Evolutionary conservation across 73 alveolate genomes (phyloP).

Genomic region (Tetrahymena malaccensis): DNA sequence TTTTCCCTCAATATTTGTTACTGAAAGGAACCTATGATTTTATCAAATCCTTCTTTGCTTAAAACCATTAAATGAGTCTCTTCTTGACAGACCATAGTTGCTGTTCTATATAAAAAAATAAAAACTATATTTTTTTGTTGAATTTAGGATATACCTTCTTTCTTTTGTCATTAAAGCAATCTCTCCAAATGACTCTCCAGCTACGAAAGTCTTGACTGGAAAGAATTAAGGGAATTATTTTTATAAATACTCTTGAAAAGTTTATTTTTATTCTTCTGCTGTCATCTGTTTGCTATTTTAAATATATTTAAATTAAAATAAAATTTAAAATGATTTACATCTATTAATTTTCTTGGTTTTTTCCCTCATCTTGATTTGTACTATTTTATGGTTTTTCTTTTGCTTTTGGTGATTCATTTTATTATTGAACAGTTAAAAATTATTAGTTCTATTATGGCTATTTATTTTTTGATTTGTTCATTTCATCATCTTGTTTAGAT

Average conservation of each 20-base stretch:
- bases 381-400: neutral
- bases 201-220: constrained; percentile 50
- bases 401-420: neutral
- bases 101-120: constrained; percentile 57
- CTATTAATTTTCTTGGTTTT: neutral
- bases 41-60: constrained; percentile 55
- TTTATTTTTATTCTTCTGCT: neutral
- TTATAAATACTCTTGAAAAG: neutral
- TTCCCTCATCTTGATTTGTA: neutral
- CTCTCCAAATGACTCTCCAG: constrained; percentile 93
- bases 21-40: constrained; percentile 20
- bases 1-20: neutral
- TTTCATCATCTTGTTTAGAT: neutral
- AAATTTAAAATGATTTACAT: neutral
- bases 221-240: neutral
- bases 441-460: neutral
- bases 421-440: neutral
- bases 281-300: neutral
- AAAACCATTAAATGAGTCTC: constrained; percentile 76
- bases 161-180: constrained; percentile 72
- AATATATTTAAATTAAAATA: too few species aligned
- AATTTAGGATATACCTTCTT: neutral
- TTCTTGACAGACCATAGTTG: constrained; percentile 77
- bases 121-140: too few species aligned
- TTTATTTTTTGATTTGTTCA: neutral